A percentile compares a stretch with the other conserved stretches of the same genome.
phyloP scores from a whole-genome alignment of 805 yeast species.

The Kazachstania martiniae region DNA sequence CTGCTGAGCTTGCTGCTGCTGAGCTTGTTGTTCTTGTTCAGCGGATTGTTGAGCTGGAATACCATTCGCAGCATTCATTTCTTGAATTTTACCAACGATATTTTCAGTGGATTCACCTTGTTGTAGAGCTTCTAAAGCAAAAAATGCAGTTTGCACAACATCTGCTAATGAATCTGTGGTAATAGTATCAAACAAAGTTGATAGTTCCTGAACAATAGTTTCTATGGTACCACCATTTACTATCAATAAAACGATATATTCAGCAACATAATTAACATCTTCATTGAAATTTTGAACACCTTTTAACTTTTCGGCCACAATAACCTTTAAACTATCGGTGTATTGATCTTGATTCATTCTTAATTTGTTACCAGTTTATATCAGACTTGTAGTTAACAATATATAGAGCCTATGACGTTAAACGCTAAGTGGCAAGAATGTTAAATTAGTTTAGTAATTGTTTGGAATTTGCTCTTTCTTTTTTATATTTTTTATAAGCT shows the following conservation, averaged over 20 bases:
- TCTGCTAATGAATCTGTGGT: slow-evolving; percentile 46
- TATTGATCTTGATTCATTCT: slow-evolving; percentile 23
- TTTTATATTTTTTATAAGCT: too few relatives aligned
- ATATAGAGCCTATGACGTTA: neutral
- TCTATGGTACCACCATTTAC: slow-evolving; percentile 53
- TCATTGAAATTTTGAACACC: slow-evolving; percentile 35
- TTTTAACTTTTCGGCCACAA: slow-evolving; percentile 32
- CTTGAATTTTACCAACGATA: slow-evolving; percentile 24
- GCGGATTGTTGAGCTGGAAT: too few relatives aligned
- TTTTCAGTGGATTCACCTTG: slow-evolving; percentile 25
- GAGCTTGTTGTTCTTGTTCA: slow-evolving; percentile 2
- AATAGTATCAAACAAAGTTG: slow-evolving; percentile 50
- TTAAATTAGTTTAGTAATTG: too few relatives aligned
- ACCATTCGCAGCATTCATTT: slow-evolving; percentile 9
- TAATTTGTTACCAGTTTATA: too few relatives aligned
- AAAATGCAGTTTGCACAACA: slow-evolving; percentile 47
- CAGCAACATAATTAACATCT: slow-evolving; percentile 56
- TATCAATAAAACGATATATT: slow-evolving; percentile 59
- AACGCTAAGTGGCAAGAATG: slow-evolving; percentile 9
- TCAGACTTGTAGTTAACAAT: neutral
- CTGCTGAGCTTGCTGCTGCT: slow-evolving; percentile 9
- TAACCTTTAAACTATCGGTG: slow-evolving; percentile 32
- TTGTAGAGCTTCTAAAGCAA: slow-evolving; percentile 40
- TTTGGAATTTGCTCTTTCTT: too few relatives aligned
- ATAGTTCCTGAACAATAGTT: slow-evolving; percentile 51